Evolutionary conservation across 2,329 filamentous ascomycete species (phyloP), one percentile per base, ranked within the genome.

Genomic region (Conoideocrella luteorostrata): DNA sequence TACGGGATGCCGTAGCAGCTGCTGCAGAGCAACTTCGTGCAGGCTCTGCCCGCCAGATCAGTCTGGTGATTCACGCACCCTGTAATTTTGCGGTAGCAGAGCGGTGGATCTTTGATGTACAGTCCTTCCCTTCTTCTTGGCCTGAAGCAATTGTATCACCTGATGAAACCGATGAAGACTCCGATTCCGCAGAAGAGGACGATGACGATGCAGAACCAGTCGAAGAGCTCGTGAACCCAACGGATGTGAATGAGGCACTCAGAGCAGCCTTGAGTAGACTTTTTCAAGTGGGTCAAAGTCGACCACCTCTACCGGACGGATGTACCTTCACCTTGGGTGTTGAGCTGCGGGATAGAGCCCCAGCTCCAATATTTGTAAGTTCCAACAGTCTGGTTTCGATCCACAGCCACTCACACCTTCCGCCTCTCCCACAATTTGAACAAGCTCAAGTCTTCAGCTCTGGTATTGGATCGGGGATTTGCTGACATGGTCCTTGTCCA

Each of bases 311-410:
- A 18, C 84, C 85, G 0, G 63, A 71, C 2, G 75, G 75, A 2
- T 88, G 84, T 60, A 85, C 83, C 0, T 91, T 86, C 60, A 87
- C 84, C 0, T 62, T 91, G n/a, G 83, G 82, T 1, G 74, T 91
- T 32, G 86, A 91, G 62, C 60, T 90, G 50, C 77, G 76, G 30
- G 77, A 84, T 18, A 71, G 80, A 32, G 71, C 70, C 0, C 63
- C 73, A 10, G 70, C 77, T 9, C 80, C 79, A 1, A 78, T 82
- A 48, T 72, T 71, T 43, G 78, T 81, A 61, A 56, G 74, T 40
- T 23, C 9, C 22, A n/a, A n/a, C n/a, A n/a, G n/a, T n/a, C n/a
- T n/a, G n/a, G n/a, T n/a, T n/a, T n/a, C n/a, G n/a, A n/a, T n/a
- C n/a, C n/a, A n/a, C n/a, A n/a, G n/a, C 12, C 7, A 9, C 20